A percentile compares a stretch with the other conserved stretches of the same genome.
phyloP scores from a whole-genome alignment of 257 asterid genomes.

The Gentiana macrophylla region DNA sequence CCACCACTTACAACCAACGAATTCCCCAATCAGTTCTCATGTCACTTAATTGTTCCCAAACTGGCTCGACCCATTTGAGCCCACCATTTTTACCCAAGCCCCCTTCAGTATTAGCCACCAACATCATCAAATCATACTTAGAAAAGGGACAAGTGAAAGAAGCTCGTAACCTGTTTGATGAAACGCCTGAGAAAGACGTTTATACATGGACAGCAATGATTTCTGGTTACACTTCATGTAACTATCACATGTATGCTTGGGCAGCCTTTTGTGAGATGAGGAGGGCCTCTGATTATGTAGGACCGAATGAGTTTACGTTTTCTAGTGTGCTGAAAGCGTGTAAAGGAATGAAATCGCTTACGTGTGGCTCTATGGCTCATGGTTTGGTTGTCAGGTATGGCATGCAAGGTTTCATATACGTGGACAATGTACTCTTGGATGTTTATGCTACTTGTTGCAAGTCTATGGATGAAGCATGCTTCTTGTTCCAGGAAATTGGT shows the following conservation, averaged over 20 bases:
- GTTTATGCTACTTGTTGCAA: slow-evolving; percentile 58
- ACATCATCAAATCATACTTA: slow-evolving; percentile 44
- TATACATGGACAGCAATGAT: slow-evolving; percentile 91
- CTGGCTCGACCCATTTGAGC: slow-evolving; percentile 15
- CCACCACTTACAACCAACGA: slow-evolving; percentile 12
- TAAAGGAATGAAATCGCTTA: slow-evolving; percentile 39
- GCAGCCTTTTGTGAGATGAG: slow-evolving; percentile 42
- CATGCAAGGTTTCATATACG: slow-evolving; percentile 37
- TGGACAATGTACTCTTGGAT: slow-evolving; percentile 66
- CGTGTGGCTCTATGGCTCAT: slow-evolving; percentile 53
- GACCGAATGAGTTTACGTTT: slow-evolving; percentile 74
- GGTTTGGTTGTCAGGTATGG: slow-evolving; percentile 48
- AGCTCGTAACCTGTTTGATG: slow-evolving; percentile 78
- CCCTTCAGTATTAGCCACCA: slow-evolving; percentile 60
- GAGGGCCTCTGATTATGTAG: slow-evolving; percentile 25
- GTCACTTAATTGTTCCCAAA: slow-evolving; percentile 16
- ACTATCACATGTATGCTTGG: slow-evolving; percentile 40
- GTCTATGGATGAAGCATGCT: slow-evolving; percentile 40
- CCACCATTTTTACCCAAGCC: slow-evolving; percentile 36
- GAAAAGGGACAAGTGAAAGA: slow-evolving; percentile 38
- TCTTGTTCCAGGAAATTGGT: slow-evolving; percentile 52
- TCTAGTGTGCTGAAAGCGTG: slow-evolving; percentile 77
- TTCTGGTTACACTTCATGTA: slow-evolving; percentile 57
- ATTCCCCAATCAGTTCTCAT: slow-evolving; percentile 25
- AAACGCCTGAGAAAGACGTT: slow-evolving; percentile 80